Evolutionary conservation across 306 rosid species (phyloP).

Genomic region (Trifolium fragiferum): DNA sequence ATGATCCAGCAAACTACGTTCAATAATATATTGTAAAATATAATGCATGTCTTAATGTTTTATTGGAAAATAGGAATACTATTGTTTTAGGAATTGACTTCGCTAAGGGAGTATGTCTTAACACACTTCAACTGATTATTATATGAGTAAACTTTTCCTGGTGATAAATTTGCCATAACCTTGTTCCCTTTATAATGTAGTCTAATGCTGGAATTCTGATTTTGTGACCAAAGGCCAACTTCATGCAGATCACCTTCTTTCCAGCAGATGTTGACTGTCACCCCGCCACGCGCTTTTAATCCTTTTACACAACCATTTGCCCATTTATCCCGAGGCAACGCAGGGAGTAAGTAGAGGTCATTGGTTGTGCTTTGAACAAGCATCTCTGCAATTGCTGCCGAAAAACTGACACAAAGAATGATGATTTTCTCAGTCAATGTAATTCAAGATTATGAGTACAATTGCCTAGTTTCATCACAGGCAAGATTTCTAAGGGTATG

Average conservation of each 20-base stretch:
- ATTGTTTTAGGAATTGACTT: slow-evolving; percentile 40
- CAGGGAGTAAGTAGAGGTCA: slow-evolving; percentile 77
- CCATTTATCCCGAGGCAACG: slow-evolving; percentile 81
- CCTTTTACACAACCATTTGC: slow-evolving; percentile 77
- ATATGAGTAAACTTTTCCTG: slow-evolving; percentile 60
- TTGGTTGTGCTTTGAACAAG: slow-evolving; percentile 77
- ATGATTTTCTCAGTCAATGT: slow-evolving; percentile 23
- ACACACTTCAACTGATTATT: slow-evolving; percentile 61
- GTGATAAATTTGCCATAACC: slow-evolving; percentile 46
- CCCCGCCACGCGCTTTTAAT: slow-evolving; percentile 76
- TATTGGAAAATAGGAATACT: neutral
- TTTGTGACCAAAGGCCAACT: slow-evolving; percentile 71
- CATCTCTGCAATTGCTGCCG: slow-evolving; percentile 78
- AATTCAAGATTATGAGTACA: slow-evolving; percentile 5
- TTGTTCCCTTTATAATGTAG: slow-evolving; percentile 63
- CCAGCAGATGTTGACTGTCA: slow-evolving; percentile 80
- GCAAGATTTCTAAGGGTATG: neutral
- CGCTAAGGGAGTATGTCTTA: slow-evolving; percentile 45
- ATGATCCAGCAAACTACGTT: slow-evolving; percentile 15
- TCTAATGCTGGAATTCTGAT: slow-evolving; percentile 45
- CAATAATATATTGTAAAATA: slow-evolving; percentile 5
- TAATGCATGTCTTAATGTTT: neutral
- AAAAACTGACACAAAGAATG: slow-evolving; percentile 51
- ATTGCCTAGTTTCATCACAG: slow-evolving; percentile 20
- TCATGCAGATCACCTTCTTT: slow-evolving; percentile 73